A percentile compares a stretch with the other conserved stretches of the same genome.
Conservation (phyloP, 345 rosid species). For the Pelargonium nanum region DNA sequence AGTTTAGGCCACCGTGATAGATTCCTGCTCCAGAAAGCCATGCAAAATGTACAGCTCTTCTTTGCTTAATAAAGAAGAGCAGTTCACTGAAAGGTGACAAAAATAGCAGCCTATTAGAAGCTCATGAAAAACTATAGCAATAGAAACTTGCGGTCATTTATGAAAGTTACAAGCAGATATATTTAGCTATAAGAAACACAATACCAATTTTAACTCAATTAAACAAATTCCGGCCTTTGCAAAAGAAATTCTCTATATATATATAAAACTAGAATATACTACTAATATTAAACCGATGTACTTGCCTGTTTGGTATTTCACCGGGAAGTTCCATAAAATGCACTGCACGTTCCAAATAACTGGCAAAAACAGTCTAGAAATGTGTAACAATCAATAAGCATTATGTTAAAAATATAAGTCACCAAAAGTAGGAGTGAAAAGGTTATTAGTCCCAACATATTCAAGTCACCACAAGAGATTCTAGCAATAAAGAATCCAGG, state of each 20-base stretch:
- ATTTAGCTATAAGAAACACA: too few relatives aligned
- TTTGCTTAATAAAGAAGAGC: constrained; percentile 93
- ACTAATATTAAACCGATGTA: constrained; percentile 6
- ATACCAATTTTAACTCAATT: too few relatives aligned
- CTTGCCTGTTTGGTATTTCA: constrained; percentile 94
- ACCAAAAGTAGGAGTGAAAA: not conserved
- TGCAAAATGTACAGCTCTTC: constrained; percentile 95
- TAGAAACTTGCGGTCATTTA: not conserved
- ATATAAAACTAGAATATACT: not conserved
- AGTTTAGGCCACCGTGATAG: constrained; percentile 87
- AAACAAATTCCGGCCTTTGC: not conserved
- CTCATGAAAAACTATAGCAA: constrained; percentile 1
- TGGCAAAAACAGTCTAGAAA: constrained; percentile 70
- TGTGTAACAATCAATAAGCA: not conserved
- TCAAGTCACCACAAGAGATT: not conserved
- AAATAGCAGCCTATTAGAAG: constrained; percentile 6
- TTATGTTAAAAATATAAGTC: too few relatives aligned
- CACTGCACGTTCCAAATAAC: constrained; percentile 86
- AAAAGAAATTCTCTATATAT: not conserved
- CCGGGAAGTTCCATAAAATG: constrained; percentile 99
- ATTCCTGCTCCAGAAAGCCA: constrained; percentile 99
- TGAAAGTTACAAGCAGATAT: not conserved
- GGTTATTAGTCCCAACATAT: not conserved
- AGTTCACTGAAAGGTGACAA: constrained; percentile 53
- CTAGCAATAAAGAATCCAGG: not conserved